Base-by-base conservation (phyloP, 73 alveolate genomes). In the Paramecium sexaurelia region DNA sequence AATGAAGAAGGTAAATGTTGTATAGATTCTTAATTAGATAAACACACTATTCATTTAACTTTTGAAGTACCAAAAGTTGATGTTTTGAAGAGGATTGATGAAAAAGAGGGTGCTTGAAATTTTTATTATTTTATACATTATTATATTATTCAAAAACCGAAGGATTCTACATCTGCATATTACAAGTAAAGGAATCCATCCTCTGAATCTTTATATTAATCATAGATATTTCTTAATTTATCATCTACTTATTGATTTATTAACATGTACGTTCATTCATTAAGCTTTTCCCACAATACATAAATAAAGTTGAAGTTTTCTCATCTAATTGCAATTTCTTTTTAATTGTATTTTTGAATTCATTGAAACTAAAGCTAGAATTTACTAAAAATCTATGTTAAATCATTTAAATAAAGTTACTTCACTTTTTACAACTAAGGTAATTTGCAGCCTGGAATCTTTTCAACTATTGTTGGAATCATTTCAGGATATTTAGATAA, bases 31-130 rank as follows among this genome's bases (percentile, higher is more conserved):
- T 13, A 17, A 3, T 69, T 40, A 78, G 90, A 78, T 37, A 78
- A 78, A 78, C 55, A 37, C 1, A 43, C 26, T 0, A 78, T 78
- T 43, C 90, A 78, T 3, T 29, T 78, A 11, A 78, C 43, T 37
- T 78, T 78, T 33, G 90, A 78, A 0, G 73, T 78, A 5, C 90
- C 90, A 2, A 45, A 41, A 41, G 40, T 78, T 24, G 90, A 78
- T 43, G 73, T 78, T 22, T 17, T 78, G 71, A 39, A 17, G 32
- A 78, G 55, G 17, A 39, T 78, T 7, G 90, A 78, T 43, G 73
- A 45, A 78, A 78, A 24, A 7, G 90, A 78, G 7, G 90, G 90
- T 29, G 56, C 56, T 36, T 71, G 86, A 71, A 33, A 19, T 57
- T 20, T 45, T 19, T 33, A 32, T 73, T 29, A 32, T 29, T 35